phyloP scores from a whole-genome alignment of 1,139 yeast genomes.

The Yamadazyma siamensis region DNA sequence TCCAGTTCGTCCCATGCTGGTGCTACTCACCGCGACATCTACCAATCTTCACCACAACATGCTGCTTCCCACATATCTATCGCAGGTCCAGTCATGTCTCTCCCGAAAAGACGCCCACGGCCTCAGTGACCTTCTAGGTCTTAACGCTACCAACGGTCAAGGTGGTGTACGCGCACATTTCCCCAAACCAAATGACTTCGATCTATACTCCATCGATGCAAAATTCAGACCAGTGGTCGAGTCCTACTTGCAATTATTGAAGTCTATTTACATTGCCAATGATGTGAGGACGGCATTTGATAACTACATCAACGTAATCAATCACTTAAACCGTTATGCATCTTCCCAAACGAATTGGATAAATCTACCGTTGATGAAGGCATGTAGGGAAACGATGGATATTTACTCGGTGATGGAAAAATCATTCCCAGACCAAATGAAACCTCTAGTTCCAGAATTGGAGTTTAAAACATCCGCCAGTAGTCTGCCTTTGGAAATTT shows the following conservation, averaged over 20 bases:
- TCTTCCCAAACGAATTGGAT: slow-evolving; percentile 68
- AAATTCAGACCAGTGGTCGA: slow-evolving; percentile 34
- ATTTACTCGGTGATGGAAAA: slow-evolving; percentile 38
- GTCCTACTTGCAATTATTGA: slow-evolving; percentile 35
- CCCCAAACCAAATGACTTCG: slow-evolving; percentile 39
- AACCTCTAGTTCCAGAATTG: slow-evolving; percentile 3
- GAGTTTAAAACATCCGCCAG: slow-evolving; percentile 8
- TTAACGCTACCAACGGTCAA: slow-evolving; percentile 30
- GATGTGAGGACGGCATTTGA: slow-evolving; percentile 39
- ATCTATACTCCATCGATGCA: slow-evolving; percentile 34
- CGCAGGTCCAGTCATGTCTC: slow-evolving; percentile 5
- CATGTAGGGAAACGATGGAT: slow-evolving; percentile 55
- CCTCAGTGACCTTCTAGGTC: slow-evolving; percentile 27
- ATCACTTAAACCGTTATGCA: slow-evolving; percentile 55
- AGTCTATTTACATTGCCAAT: slow-evolving; percentile 32
- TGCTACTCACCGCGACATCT: too few relatives aligned
- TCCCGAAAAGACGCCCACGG: slow-evolving; percentile 15
- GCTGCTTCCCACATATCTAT: slow-evolving; percentile 3
- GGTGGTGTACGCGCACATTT: slow-evolving; percentile 28
- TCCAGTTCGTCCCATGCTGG: too few relatives aligned
- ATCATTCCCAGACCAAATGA: slow-evolving; percentile 27
- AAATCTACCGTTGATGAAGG: slow-evolving; percentile 51
- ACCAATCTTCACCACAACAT: too few relatives aligned
- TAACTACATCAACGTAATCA: slow-evolving; percentile 40
- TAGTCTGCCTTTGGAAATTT: slow-evolving; percentile 38